Evolutionary conservation across 208 protist genomes (phyloP).

Genomic region (Leishmania braziliensis): DNA sequence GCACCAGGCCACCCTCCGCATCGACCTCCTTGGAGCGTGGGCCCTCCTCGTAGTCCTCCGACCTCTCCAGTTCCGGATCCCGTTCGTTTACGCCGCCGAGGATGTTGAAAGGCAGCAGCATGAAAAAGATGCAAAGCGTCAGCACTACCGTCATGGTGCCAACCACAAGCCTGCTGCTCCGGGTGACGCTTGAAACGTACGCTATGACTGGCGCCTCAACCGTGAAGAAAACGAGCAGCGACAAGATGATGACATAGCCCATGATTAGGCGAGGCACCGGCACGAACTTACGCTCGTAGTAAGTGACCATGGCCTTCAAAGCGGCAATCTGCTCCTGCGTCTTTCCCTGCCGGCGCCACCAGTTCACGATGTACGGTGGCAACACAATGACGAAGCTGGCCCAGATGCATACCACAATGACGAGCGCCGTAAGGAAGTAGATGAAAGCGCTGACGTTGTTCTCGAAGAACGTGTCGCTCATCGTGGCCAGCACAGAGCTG

Average conservation of each 20-base stretch:
- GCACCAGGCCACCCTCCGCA: neutral
- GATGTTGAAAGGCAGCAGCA: conserved; percentile 44
- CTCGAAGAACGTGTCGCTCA: conserved; percentile 58
- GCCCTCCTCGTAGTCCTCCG: conserved; percentile 2
- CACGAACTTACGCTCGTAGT: conserved; percentile 65
- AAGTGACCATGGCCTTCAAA: conserved; percentile 29
- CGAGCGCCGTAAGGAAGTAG: conserved; percentile 51
- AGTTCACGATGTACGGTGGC: conserved; percentile 70
- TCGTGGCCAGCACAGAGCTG: conserved; percentile 50
- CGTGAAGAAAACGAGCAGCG: conserved; percentile 60
- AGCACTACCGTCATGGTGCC: conserved; percentile 47
- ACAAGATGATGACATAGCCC: conserved; percentile 45
- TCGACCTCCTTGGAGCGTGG: neutral
- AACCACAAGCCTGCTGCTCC: conserved; percentile 31
- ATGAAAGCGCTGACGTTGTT: conserved; percentile 53
- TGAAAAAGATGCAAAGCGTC: conserved; percentile 41
- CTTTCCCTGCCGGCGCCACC: conserved; percentile 58
- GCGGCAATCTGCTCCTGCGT: conserved; percentile 39
- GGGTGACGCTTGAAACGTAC: conserved; percentile 39
- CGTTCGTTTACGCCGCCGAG: conserved; percentile 59
- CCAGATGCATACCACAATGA: conserved; percentile 44
- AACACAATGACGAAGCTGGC: conserved; percentile 51
- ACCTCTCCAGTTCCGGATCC: conserved; percentile 8
- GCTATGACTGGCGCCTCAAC: conserved; percentile 53
- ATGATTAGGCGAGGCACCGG: conserved; percentile 46